phyloP scores from a whole-genome alignment of 257 asterid species.

The Nicotiana benthamiana region DNA sequence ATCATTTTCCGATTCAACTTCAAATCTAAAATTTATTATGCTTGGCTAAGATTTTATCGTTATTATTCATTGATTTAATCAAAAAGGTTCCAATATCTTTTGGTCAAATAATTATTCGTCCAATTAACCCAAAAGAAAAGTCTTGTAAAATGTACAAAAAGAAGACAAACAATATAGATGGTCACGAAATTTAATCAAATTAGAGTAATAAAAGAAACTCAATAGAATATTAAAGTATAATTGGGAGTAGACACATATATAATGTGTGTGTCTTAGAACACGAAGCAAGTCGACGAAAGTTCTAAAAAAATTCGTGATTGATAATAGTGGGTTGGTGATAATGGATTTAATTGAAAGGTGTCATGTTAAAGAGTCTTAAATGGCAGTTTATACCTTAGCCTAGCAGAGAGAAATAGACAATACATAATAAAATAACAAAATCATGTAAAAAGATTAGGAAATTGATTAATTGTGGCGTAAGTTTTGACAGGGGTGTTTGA shows the following conservation, averaged over 20 bases:
- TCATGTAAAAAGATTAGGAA: no score
- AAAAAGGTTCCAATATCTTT: no score
- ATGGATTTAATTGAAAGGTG: no score
- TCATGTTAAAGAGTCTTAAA: not conserved
- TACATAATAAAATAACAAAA: not conserved
- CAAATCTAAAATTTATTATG: no score
- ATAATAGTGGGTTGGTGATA: not conserved
- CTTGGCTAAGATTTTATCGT: no score
- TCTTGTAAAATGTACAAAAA: no score
- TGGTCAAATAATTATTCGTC: no score
- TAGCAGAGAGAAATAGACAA: not conserved
- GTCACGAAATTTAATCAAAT: no score
- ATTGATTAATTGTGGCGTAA: not conserved
- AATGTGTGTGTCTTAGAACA: not conserved
- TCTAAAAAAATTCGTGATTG: not conserved
- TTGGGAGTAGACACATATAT: not conserved
- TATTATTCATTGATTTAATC: no score
- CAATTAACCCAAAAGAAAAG: no score
- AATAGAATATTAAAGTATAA: not conserved
- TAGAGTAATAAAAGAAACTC: not conserved
- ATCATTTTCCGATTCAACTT: no score
- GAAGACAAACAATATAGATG: no score
- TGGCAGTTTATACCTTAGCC: not conserved
- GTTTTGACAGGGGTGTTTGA: not conserved
- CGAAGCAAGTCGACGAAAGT: not conserved